Percentiles rank a stretch among this genome's conserved stretches.
These are phyloP conservation scores for Barnettozyma pratensis DNA, from an alignment of 805 yeast genomes.

Conservation along the genomic window DNA sequence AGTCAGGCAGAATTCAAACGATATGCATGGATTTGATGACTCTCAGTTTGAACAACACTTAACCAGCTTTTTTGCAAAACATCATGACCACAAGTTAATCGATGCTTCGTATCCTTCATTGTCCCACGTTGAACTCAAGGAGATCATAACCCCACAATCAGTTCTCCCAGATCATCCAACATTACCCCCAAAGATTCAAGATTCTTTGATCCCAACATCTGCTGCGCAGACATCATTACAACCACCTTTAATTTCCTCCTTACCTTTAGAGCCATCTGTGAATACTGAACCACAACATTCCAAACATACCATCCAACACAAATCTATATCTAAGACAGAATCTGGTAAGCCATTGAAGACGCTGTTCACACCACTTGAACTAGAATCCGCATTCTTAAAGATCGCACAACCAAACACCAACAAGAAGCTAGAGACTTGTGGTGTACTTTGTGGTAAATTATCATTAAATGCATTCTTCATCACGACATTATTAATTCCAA, in stretches of 20 bases:
- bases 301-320: slow-evolving; percentile 25
- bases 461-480: slow-evolving; percentile 57
- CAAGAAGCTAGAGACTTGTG: slow-evolving; percentile 56
- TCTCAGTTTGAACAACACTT: slow-evolving; percentile 13
- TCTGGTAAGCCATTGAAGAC: slow-evolving; percentile 52
- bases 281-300: background rate
- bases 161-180: slow-evolving; percentile 6
- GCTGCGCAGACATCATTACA: background rate
- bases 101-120: slow-evolving; percentile 18
- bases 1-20: slow-evolving; percentile 3
- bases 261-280: background rate
- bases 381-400: slow-evolving; percentile 39
- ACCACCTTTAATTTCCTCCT: background rate
- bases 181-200: slow-evolving; percentile 10
- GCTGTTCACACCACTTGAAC: slow-evolving; percentile 41
- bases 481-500: slow-evolving; percentile 57
- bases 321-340: slow-evolving; percentile 42
- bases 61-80: slow-evolving; percentile 9
- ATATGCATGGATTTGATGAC: slow-evolving; percentile 17
- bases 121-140: slow-evolving; percentile 2
- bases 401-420: slow-evolving; percentile 46
- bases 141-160: slow-evolving; percentile 4
- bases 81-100: slow-evolving; percentile 1
- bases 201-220: slow-evolving; percentile 1
- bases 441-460: slow-evolving; percentile 60